Conservation (phyloP, 495 filamentous ascomycete genomes). For the Xylaria curta region DNA sequence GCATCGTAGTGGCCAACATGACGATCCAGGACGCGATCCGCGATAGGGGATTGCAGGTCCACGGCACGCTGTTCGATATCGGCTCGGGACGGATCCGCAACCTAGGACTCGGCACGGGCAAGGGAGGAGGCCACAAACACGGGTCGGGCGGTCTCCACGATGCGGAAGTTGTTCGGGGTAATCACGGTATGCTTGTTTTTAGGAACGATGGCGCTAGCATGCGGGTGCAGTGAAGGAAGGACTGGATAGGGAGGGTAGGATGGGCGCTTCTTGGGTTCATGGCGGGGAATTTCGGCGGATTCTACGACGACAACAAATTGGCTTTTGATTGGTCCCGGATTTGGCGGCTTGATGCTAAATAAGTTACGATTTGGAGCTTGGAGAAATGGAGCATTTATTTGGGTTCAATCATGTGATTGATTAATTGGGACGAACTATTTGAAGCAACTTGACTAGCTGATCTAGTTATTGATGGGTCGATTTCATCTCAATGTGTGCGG, state of each 20-base stretch:
- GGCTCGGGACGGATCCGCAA: slow-evolving; percentile 64
- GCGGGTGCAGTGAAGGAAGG: slow-evolving; percentile 27
- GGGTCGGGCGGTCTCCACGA: slow-evolving; percentile 29
- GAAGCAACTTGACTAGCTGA: not conserved
- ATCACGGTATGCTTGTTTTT: slow-evolving; percentile 59
- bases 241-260: not conserved
- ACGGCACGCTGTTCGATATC: slow-evolving; percentile 75
- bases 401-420: slow-evolving; percentile 1
- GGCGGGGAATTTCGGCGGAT: not conserved
- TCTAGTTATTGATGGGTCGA: not conserved
- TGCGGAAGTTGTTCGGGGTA: slow-evolving; percentile 49
- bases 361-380: not conserved
- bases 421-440: not conserved
- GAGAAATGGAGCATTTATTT: slow-evolving; percentile 6
- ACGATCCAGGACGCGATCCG: slow-evolving; percentile 68
- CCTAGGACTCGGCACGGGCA: slow-evolving; percentile 56
- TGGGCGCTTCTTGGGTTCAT: not conserved
- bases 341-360: slow-evolving; percentile 6
- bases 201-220: slow-evolving; percentile 44
- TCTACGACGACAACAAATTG: not conserved
- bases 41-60: slow-evolving; percentile 73
- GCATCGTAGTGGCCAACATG: slow-evolving; percentile 55
- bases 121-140: slow-evolving; percentile 32
- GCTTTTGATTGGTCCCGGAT: not conserved
- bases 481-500: not conserved